Evolutionary conservation across 148 eudicot genomes (phyloP).

Genomic region (Rheum nobile): DNA sequence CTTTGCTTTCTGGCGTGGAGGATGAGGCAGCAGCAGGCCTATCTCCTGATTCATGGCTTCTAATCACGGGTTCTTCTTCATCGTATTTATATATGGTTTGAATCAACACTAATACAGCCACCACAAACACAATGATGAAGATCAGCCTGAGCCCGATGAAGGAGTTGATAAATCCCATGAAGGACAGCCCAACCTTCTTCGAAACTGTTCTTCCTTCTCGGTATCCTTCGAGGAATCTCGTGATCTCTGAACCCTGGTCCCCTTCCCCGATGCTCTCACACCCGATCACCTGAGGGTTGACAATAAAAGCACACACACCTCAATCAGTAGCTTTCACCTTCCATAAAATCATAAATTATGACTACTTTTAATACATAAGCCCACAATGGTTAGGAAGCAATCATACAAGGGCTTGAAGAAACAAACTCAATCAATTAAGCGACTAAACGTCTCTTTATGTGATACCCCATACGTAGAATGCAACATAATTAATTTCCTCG

Average conservation of each 20-base stretch:
- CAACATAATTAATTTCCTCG: not conserved
- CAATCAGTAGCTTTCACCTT: not conserved
- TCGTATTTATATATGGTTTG: constrained; percentile 36
- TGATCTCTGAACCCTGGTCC: constrained; percentile 62
- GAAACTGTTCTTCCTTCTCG: constrained; percentile 65
- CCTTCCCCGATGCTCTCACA: constrained; percentile 62
- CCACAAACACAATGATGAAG: constrained; percentile 40
- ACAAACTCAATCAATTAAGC: not conserved
- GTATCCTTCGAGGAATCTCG: constrained; percentile 69
- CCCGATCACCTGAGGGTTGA: constrained; percentile 48
- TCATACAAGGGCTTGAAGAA: not conserved
- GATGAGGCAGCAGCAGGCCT: not conserved
- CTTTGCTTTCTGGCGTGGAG: constrained; percentile 11
- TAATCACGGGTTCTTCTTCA: constrained; percentile 12
- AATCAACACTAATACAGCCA: constrained; percentile 44
- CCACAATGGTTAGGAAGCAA: not conserved
- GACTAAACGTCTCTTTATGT: no score
- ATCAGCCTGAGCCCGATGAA: constrained; percentile 38
- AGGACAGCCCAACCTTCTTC: constrained; percentile 59
- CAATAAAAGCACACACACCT: not conserved
- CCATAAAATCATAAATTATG: not conserved
- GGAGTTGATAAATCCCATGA: constrained; percentile 62
- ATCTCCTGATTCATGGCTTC: constrained; percentile 6
- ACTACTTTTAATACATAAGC: not conserved
- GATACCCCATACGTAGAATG: no score